Evolutionary conservation across 345 rosid species (phyloP), one percentile per base, ranked within the genome.

Genomic region (Schrenkiella parvula): DNA sequence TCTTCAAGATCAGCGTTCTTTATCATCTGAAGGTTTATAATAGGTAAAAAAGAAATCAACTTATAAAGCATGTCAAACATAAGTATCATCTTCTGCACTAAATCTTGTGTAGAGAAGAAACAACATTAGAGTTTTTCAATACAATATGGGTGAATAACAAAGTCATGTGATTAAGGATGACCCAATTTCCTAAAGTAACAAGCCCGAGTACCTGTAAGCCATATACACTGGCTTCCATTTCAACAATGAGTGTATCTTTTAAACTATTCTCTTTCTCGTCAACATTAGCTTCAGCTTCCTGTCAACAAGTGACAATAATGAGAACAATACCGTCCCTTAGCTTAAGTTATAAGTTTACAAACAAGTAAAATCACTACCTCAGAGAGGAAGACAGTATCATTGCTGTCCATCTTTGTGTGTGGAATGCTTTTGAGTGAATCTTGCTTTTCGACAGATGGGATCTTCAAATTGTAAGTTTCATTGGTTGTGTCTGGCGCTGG

Each of bases 1-100:
- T 88, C 93, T 81, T 88, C 93, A 61, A 88, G 90, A 71, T 88
- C 93, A 39, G 71, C 82, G 69, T 85, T 85, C 70, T 56, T 85
- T 72, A 88, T 84, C 38, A 82, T 83, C 93, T 88, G 79, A 47
- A 68, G 23, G 78, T 70, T 77, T 28, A 66, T 14, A 39, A 71
- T 71, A 14, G 1, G 4, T 60, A 63, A 39, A 50, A 18, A 10
- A 22, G 8, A 15, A 5, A 3, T 61, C 53, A 70, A 8, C 13
- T 37, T 22, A 41, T 26, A 22, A 48, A 59, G 39, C 32, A 58
- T 26, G 43, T 29, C 8, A 61, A 9, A 71, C 22, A 71, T 25
- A 35, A 38, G 11, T 61, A 23, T 32, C 4, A 12, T 47, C 5
- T 41, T 39, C 54, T 53, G 26, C 28, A 10, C 28, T 38, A 5